phyloP scores from a whole-genome alignment of 2,329 filamentous ascomycete genomes.

The Ceratocystis alfenasii region DNA sequence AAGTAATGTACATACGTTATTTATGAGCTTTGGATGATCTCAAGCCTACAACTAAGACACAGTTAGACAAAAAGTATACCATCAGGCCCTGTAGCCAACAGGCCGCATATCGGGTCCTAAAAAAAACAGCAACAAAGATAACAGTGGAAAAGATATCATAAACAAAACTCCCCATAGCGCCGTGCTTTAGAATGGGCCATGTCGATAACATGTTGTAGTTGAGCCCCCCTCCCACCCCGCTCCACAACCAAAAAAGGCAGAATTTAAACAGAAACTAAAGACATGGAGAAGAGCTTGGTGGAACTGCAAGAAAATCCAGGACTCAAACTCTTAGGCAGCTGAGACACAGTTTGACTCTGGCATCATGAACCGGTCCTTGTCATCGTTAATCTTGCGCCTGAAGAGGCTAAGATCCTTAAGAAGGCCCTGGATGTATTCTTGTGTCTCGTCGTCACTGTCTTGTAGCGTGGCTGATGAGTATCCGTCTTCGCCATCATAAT shows the following conservation, averaged over 20 bases:
- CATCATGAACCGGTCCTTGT: conserved; percentile 56
- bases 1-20: too few species aligned
- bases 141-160: background rate
- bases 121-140: background rate
- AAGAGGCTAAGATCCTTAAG: conserved; percentile 70
- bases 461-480: conserved; percentile 32
- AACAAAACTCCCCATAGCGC: conserved; percentile 6
- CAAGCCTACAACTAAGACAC: background rate
- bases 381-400: conserved; percentile 74
- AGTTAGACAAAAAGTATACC: background rate
- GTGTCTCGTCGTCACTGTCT: conserved; percentile 51
- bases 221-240: background rate
- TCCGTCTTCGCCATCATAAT: conserved; percentile 34
- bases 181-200: conserved; percentile 1
- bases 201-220: background rate
- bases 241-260: background rate
- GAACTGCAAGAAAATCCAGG: background rate
- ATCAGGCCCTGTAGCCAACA: background rate
- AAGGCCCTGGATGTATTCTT: conserved; percentile 75
- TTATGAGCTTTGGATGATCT: too few species aligned
- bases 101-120: background rate
- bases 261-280: background rate
- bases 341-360: conserved; percentile 10
- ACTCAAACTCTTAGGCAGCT: background rate
- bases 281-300: background rate